These are phyloP conservation scores for Pseudocercospora fuligena DNA, from an alignment of 2,329 filamentous ascomycete species.

Conservation along the genomic window DNA sequence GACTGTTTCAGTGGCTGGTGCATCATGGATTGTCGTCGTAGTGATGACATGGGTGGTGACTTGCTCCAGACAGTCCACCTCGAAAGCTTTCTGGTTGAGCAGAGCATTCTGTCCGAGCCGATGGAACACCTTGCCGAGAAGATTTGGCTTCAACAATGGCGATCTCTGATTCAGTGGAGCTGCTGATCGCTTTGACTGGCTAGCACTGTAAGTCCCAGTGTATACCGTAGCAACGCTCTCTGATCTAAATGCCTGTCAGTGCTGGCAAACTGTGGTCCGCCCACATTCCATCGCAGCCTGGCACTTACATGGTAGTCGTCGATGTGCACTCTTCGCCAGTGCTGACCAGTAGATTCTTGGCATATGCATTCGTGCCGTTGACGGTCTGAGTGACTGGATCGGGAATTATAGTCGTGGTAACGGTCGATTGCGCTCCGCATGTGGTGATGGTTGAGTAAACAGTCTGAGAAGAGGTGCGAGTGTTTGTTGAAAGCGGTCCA, in stretches of 20 bases:
- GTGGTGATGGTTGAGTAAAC: conserved; percentile 29
- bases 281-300: conserved; percentile 3
- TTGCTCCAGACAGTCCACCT: conserved; percentile 33
- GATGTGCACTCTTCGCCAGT: conserved; percentile 22
- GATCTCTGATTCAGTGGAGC: conserved; percentile 23
- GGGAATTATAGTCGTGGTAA: conserved; percentile 30
- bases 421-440: conserved; percentile 22
- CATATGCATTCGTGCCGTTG: conserved; percentile 10
- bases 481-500: conserved; percentile 23
- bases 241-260: conserved; percentile 18
- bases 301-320: conserved; percentile 30
- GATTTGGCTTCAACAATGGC: conserved; percentile 10
- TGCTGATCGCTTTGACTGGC: conserved; percentile 31
- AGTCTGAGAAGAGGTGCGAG: conserved; percentile 24
- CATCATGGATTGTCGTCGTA: conserved; percentile 24
- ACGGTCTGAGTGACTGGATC: conserved; percentile 23
- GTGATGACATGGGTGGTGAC: conserved; percentile 32
- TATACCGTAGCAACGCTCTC: conserved; percentile 30
- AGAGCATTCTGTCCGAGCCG: conserved; percentile 26
- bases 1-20: conserved; percentile 29
- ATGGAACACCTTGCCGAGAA: conserved; percentile 24
- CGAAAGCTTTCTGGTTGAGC: conserved; percentile 26
- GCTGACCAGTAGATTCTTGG: conserved; percentile 5
- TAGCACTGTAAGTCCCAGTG: conserved; percentile 32
- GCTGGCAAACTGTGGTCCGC: neutral